Base-by-base conservation (phyloP, 2,329 filamentous ascomycete genomes). In the Aspergillus jensenii region DNA sequence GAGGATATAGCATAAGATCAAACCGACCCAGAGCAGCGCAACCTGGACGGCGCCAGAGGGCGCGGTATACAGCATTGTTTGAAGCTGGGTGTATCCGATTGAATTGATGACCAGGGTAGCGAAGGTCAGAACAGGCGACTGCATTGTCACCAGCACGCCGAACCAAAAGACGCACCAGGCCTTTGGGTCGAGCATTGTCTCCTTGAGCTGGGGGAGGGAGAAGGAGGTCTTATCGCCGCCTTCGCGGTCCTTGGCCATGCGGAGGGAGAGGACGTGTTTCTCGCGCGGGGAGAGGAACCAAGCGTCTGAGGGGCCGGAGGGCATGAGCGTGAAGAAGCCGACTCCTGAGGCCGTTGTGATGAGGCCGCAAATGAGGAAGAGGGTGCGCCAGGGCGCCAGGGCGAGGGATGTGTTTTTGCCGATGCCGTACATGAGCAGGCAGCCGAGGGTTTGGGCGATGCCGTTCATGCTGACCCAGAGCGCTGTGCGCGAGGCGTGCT, bases 341-440 rank as follows among this genome's bases (percentile, higher is more conserved):
- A 79, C 65, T 4, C 79, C 80, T 9, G 71, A 69, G 2, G 67
- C 68, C 4, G 71, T 64, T 0, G 80, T 82, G 14, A 80, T 54
- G 1, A 73, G 75, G 17, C 80, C 80, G 60, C 76, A 80, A 19
- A 82, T 68, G 33, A 82, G 66, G 65, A 82, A 82, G 51, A 82
- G 67, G 0, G 71, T 65, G 40, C 78, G 68, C 79, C 80, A 82
- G 1, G 78, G 72, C 1, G 70, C 70, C 2, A 69, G 49, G 11
- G 23, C 27, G 3, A 47, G 27, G 3, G 25, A 14, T 3, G 31
- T 21, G 21, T 51, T 51, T 37, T 51, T 51, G 8, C 48, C 48
- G 23, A 51, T 51, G 25, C 48, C 48, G 48, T 51, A 51, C 48
- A 51, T 51, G 48, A 51, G 48, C 33, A 57, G 48, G 46, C 48